Conservation (phyloP, 2,329 filamentous ascomycete species). For the Ophiostoma piceae region DNA sequence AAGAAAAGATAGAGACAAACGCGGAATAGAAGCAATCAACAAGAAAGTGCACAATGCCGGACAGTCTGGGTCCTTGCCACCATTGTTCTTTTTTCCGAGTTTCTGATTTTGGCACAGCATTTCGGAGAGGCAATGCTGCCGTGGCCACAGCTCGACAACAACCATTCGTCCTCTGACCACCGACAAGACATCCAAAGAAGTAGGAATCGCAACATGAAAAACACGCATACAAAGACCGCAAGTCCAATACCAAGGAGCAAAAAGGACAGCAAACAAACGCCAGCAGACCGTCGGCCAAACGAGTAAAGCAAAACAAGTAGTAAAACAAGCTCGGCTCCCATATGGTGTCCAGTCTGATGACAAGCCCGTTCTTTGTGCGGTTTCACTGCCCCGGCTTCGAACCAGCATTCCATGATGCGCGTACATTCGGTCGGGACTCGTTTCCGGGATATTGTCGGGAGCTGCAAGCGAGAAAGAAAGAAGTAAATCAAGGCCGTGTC, state of each 20-base stretch:
- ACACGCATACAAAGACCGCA: neutral
- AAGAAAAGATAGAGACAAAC: neutral
- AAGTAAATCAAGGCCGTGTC: slow-evolving; percentile 38
- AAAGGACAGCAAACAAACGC: slow-evolving; percentile 20
- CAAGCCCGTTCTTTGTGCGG: slow-evolving; percentile 24
- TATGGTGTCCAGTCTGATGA: slow-evolving; percentile 29
- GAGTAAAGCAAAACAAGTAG: slow-evolving; percentile 20
- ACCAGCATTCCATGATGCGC: slow-evolving; percentile 23
- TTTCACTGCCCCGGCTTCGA: slow-evolving; percentile 13
- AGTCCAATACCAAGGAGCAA: neutral
- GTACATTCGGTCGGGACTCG: slow-evolving; percentile 13
- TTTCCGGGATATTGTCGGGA: slow-evolving; percentile 30
- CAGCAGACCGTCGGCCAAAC: slow-evolving; percentile 22
- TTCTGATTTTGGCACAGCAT: neutral
- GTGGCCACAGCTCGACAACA: neutral
- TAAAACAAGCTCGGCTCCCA: slow-evolving; percentile 26
- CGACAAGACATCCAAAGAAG: neutral
- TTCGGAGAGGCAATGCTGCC: neutral
- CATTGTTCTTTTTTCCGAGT: neutral
- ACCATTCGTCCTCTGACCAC: neutral
- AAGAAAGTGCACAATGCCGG: neutral
- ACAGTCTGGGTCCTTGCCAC: neutral
- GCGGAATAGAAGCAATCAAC: neutral
- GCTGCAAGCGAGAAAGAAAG: slow-evolving; percentile 37
- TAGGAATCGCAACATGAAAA: neutral